These are phyloP conservation scores for Endocalyx cinctus DNA, from an alignment of 2,329 filamentous ascomycete species.

Conservation along the genomic window DNA sequence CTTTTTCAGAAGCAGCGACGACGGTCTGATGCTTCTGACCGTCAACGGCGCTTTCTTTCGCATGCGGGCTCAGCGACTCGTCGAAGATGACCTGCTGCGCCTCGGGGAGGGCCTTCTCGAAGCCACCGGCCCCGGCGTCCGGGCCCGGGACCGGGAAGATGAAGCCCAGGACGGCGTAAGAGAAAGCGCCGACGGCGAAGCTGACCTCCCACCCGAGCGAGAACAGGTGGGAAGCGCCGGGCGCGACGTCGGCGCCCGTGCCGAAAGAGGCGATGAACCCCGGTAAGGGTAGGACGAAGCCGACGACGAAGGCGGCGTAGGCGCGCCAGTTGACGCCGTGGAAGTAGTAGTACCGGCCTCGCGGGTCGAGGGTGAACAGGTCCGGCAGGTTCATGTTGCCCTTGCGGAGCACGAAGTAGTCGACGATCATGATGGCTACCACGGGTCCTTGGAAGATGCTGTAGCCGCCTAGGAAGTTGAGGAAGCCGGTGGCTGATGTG, in stretches of 20 bases:
- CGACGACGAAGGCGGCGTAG: slow-evolving; percentile 2
- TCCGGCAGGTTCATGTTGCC: slow-evolving; percentile 1
- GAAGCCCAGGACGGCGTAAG: background rate
- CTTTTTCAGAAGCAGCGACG: too few species aligned
- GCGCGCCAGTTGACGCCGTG: slow-evolving; percentile 1
- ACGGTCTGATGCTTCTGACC: too few species aligned
- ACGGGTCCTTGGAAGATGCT: slow-evolving; percentile 23
- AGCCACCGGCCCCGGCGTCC: background rate
- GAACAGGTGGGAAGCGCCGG: background rate
- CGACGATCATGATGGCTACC: slow-evolving; percentile 6
- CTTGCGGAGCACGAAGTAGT: slow-evolving; percentile 7
- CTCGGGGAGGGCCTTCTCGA: background rate
- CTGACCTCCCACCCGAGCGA: background rate
- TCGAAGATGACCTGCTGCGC: too few species aligned
- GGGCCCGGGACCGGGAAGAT: background rate
- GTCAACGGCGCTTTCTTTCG: too few species aligned
- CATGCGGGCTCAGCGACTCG: too few species aligned
- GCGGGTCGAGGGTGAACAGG: background rate
- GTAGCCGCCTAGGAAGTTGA: slow-evolving; percentile 22
- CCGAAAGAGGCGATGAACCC: slow-evolving; percentile 3
- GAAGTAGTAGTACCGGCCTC: slow-evolving; percentile 2
- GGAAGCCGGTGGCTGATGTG: slow-evolving; percentile 16
- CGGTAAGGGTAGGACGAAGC: slow-evolving; percentile 3
- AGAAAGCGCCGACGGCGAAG: background rate
- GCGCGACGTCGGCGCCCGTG: background rate